phyloP scores from a whole-genome alignment of 2,329 filamentous ascomycete genomes.

The Aspergillus persii region DNA sequence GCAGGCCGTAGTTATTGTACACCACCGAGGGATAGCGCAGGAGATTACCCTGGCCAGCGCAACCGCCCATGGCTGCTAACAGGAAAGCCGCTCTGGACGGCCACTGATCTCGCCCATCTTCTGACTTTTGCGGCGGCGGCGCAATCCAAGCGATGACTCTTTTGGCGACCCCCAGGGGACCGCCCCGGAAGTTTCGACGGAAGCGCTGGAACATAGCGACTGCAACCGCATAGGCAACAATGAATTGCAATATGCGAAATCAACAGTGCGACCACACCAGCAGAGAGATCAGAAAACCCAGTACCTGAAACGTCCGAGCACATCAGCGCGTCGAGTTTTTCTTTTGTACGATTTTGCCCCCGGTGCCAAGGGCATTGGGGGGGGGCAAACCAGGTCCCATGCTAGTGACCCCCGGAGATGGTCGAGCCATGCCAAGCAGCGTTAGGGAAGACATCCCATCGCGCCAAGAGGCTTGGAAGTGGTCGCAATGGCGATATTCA shows the following conservation, averaged over 20 bases:
- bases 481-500: neutral
- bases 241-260: neutral
- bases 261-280: neutral
- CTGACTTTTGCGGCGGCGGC: slow-evolving; percentile 33
- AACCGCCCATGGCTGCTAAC: slow-evolving; percentile 59
- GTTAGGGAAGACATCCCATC: neutral
- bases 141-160: slow-evolving; percentile 30
- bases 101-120: slow-evolving; percentile 54
- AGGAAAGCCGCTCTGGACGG: slow-evolving; percentile 55
- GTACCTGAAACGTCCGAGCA: no score
- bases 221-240: neutral
- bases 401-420: neutral
- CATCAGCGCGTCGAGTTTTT: neutral
- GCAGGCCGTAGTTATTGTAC: slow-evolving; percentile 60
- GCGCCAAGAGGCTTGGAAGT: neutral
- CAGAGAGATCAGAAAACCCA: neutral
- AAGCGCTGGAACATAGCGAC: no score
- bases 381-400: neutral
- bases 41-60: slow-evolving; percentile 58
- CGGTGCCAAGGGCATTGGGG: neutral
- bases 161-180: slow-evolving; percentile 6
- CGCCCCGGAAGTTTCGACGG: neutral
- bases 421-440: neutral
- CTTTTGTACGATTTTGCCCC: neutral
- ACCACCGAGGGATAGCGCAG: slow-evolving; percentile 58